Evolutionary conservation across 192 early-diverging fungal species (phyloP).

Genomic region (Gryganskiella cystojenkinii): DNA sequence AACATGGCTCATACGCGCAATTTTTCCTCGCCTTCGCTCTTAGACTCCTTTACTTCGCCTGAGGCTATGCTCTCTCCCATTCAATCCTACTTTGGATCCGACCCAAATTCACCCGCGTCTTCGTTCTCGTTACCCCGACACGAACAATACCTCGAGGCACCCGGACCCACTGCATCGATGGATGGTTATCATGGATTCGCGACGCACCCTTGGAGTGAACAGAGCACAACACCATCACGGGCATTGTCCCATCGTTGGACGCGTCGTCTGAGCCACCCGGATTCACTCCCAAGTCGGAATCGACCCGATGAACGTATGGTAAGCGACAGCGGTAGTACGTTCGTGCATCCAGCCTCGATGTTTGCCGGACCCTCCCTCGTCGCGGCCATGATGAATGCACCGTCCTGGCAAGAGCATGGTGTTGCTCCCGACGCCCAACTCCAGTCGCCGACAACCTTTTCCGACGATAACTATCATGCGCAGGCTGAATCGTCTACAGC

Average conservation of each 20-base stretch:
- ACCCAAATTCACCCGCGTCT: constrained; percentile 38
- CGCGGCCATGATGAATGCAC: no score
- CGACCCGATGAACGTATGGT: background rate
- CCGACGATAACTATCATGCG: background rate
- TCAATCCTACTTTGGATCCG: constrained; percentile 49
- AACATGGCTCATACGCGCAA: constrained; percentile 34
- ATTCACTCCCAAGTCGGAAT: constrained; percentile 1
- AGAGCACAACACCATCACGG: constrained; percentile 40
- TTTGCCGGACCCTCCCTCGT: no score
- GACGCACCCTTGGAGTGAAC: constrained; percentile 48
- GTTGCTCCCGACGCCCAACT: no score
- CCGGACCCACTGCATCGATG: background rate
- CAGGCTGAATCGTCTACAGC: constrained; percentile 1
- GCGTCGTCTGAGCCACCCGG: constrained; percentile 41
- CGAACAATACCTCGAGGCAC: constrained; percentile 32
- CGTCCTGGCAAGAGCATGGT: no score
- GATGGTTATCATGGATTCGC: constrained; percentile 54
- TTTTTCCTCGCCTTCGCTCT: constrained; percentile 37
- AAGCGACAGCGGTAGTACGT: background rate
- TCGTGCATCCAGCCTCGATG: no score
- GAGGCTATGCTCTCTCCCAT: constrained; percentile 49
- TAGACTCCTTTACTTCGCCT: constrained; percentile 49
- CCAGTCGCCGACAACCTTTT: background rate
- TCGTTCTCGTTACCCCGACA: constrained; percentile 37
- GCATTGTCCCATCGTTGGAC: constrained; percentile 47